A percentile compares a stretch with the other conserved stretches of the same genome.
Conservation (phyloP, 2,329 filamentous ascomycete genomes). For the Fusarium duplospermum region DNA sequence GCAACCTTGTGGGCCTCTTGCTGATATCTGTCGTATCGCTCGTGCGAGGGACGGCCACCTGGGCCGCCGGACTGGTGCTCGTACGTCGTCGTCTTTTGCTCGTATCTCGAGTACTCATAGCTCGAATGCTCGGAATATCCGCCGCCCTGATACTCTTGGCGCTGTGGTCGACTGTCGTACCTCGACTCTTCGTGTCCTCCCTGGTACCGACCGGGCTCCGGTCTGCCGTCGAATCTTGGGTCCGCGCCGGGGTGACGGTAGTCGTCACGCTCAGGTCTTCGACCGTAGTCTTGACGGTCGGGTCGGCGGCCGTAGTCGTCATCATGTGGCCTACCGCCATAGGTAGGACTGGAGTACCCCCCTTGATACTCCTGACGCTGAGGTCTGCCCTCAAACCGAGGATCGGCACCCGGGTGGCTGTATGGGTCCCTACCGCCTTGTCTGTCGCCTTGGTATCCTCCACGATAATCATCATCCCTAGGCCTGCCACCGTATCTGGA, state of each 20-base stretch:
- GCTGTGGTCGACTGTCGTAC: constrained; percentile 17
- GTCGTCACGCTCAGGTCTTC: constrained; percentile 10
- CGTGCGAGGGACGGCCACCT: constrained; percentile 16
- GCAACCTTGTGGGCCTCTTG: constrained; percentile 69
- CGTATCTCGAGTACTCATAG: constrained; percentile 21
- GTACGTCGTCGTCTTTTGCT: constrained; percentile 1
- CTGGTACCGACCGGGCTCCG: constrained; percentile 5
- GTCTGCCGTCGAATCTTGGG: constrained; percentile 15
- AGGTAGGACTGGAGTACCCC: constrained; percentile 12
- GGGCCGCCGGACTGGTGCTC: constrained; percentile 2
- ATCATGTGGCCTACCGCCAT: constrained; percentile 3
- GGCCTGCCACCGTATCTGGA: not conserved
- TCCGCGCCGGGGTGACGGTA: constrained; percentile 21
- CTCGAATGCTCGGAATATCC: constrained; percentile 9
- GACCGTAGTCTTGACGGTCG: constrained; percentile 14
- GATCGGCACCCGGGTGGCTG: constrained; percentile 27
- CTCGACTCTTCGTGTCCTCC: constrained; percentile 8
- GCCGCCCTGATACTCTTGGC: constrained; percentile 2
- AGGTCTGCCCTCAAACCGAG: constrained; percentile 18
- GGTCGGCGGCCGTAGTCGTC: not conserved
- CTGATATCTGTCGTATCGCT: constrained; percentile 78
- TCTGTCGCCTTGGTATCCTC: not conserved
- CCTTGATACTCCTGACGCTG: constrained; percentile 16
- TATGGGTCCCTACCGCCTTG: constrained; percentile 10
- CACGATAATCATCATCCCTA: constrained; percentile 19